A percentile compares a stretch with the other conserved stretches of the same genome.
Evolutionary conservation across 495 filamentous ascomycete genomes (phyloP).

Genomic region (Trichoderma erinaceum): DNA sequence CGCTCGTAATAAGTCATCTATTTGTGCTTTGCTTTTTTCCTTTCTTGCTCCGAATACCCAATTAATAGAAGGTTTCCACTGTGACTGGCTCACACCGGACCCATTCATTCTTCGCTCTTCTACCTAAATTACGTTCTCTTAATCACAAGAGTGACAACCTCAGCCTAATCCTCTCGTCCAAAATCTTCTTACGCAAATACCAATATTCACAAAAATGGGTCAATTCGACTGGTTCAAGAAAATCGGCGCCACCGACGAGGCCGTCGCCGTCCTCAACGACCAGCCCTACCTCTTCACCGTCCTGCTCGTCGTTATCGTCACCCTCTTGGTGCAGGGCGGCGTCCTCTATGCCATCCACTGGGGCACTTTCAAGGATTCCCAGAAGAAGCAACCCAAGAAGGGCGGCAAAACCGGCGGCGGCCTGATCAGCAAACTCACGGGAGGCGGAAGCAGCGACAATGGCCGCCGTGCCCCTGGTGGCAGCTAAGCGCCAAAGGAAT

Average conservation of each 20-base stretch:
- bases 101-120: neutral
- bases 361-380: constrained; percentile 47
- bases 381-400: constrained; percentile 45
- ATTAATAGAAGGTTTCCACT: neutral
- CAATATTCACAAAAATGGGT: constrained; percentile 25
- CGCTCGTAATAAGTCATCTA: neutral
- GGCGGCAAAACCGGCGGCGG: constrained; percentile 14
- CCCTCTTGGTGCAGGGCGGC: constrained; percentile 34
- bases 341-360: constrained; percentile 47
- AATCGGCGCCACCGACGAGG: constrained; percentile 43
- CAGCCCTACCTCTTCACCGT: constrained; percentile 47
- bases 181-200: neutral
- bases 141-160: neutral
- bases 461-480: neutral
- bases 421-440: neutral
- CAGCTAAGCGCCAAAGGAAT: neutral
- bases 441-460: neutral
- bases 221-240: constrained; percentile 44
- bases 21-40: neutral
- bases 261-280: constrained; percentile 47
- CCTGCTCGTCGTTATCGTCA: constrained; percentile 41
- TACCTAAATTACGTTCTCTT: neutral
- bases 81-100: neutral
- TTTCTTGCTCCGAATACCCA: neutral
- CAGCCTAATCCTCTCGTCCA: neutral